Base-by-base conservation (phyloP, 2,329 filamentous ascomycete species). In the Verticillium nonalfalfae region DNA sequence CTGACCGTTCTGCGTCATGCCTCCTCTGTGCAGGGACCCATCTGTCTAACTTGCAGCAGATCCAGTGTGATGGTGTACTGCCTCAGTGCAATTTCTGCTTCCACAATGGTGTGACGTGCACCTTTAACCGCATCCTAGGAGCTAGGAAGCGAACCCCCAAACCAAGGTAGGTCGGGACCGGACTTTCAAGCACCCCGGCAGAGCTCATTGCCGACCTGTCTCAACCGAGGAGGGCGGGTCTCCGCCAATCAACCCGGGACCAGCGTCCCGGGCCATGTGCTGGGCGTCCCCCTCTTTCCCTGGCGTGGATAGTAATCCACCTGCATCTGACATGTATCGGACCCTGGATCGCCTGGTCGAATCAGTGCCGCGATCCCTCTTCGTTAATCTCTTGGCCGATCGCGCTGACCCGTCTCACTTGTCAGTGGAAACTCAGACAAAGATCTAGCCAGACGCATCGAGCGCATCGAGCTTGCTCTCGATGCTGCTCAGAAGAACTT, bases 11-110 rank as follows among this genome's bases (percentile, higher is more conserved):
- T 31, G 26, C 26, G 26, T 31, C 26, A 31, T 31, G 26, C 26
- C 26, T 31, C 26, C 5, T 31, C 26, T 4, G 60, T 40, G 50
- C 14, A 15, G 13, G 39, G 58, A 39, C 63, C 63, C 45, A 64
- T 57, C 15, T 26, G 59, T 40, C 13, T 60, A 58, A 31, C 55
- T 10, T 36, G 61, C 31, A 26, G 15, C 59, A 81, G 79, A 83
- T 83, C 62, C 80, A 82, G 73, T 83, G 81, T 64, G 80, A 80
- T 66, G 73, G 72, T 2, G 72, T 72, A 15, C 62, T 72, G 10
- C 75, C 77, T 3, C 71, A 74, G 57, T 82, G 80, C 69, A 78
- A 82, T 67, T 82, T 79, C 79, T 82, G 80, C 66, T 73, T 71
- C 58, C 78, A 81, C 67, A 80, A 81, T 64, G 69, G 74, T 60